phyloP scores from a whole-genome alignment of 2,329 filamentous ascomycete species.

The Colletotrichum kahawae region DNA sequence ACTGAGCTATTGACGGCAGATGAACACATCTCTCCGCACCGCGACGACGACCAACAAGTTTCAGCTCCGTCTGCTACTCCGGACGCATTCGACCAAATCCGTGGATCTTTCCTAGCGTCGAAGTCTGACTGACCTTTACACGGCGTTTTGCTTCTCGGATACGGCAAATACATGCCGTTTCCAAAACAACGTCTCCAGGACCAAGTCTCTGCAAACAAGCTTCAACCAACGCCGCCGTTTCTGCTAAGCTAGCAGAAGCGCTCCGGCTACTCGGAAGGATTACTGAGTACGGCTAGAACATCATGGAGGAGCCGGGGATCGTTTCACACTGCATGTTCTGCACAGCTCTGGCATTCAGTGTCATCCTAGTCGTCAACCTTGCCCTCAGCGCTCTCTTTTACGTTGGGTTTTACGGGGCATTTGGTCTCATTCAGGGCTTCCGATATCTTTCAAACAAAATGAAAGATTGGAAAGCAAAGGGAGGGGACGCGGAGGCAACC shows the following conservation, averaged over 20 bases:
- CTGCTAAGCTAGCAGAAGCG: background rate
- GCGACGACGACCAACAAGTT: background rate
- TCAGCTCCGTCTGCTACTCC: background rate
- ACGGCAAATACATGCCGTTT: background rate
- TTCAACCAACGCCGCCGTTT: background rate
- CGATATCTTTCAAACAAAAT: accelerated
- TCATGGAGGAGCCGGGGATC: background rate
- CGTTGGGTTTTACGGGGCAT: background rate
- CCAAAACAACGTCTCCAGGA: background rate
- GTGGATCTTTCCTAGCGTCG: background rate
- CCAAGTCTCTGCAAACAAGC: background rate
- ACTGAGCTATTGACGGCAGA: background rate
- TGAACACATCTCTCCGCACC: background rate
- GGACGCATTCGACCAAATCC: background rate
- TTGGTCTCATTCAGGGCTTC: background rate
- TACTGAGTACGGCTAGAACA: background rate
- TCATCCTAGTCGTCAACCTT: background rate
- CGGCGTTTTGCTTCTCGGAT: background rate
- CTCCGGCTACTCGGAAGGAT: background rate
- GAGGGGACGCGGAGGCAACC: background rate
- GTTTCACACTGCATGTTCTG: background rate
- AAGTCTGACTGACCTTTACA: background rate
- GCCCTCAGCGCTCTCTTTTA: background rate
- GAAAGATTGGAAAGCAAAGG: background rate
- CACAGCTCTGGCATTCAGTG: background rate